Percentiles rank a stretch among this genome's conserved stretches.
Conservation (phyloP, 352 stramenopile species). For the Globisporangium parvum region DNA sequence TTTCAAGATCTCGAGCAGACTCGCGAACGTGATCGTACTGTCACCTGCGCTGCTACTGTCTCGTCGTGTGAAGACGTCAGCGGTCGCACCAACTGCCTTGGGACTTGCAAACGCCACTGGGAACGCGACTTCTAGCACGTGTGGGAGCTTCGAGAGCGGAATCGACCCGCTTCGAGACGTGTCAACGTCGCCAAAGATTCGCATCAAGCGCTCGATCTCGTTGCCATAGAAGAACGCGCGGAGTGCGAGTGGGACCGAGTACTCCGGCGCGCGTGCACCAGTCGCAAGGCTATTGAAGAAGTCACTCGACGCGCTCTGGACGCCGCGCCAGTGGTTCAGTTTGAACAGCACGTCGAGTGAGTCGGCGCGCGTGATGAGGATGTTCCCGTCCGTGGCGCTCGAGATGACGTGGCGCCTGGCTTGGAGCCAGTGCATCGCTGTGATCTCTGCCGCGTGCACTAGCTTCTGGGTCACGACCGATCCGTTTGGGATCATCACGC, state of each 20-base stretch:
- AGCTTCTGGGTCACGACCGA: slow-evolving; percentile 23
- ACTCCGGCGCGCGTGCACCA: slow-evolving; percentile 3
- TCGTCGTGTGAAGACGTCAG: background rate
- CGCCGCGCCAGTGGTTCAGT: slow-evolving; percentile 37
- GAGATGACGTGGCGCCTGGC: slow-evolving; percentile 19
- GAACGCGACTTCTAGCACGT: slow-evolving; percentile 21
- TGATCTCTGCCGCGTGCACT: slow-evolving; percentile 21
- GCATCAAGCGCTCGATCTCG: slow-evolving; percentile 28
- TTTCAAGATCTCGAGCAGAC: slow-evolving; percentile 22
- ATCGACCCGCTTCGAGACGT: slow-evolving; percentile 7
- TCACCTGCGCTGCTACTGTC: background rate
- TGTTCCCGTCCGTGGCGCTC: slow-evolving; percentile 24
- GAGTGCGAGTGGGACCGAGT: slow-evolving; percentile 25
- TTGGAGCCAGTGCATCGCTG: slow-evolving; percentile 16
- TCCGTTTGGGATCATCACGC: slow-evolving; percentile 28
- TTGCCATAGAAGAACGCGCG: slow-evolving; percentile 26
- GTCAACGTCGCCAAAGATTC: slow-evolving; percentile 19
- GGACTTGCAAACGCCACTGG: slow-evolving; percentile 1
- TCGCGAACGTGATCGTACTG: slow-evolving; percentile 20
- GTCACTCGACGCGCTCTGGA: slow-evolving; percentile 20
- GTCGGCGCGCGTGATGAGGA: slow-evolving; percentile 26
- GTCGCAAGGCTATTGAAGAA: slow-evolving; percentile 19
- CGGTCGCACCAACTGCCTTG: background rate
- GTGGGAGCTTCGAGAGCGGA: slow-evolving; percentile 9
- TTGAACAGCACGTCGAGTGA: slow-evolving; percentile 26